Conservation (phyloP, 441 rosid genomes). For the Gossypium davidsonii region DNA sequence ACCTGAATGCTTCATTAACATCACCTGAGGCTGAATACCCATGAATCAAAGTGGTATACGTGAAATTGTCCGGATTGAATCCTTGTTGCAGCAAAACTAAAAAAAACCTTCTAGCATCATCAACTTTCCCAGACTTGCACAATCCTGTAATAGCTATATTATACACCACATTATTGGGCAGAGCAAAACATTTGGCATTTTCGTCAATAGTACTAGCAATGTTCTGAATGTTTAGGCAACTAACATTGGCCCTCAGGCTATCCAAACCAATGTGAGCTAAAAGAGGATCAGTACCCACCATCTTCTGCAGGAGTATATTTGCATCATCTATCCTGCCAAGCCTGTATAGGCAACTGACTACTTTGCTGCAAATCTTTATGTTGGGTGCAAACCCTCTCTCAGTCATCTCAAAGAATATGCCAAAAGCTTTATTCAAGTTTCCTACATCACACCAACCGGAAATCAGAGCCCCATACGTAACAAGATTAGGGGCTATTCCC, state of each 20-base stretch:
- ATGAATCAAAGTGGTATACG: slow-evolving; percentile 57
- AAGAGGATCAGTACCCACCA: slow-evolving; percentile 42
- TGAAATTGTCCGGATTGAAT: slow-evolving; percentile 57
- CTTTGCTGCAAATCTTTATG: slow-evolving; percentile 57
- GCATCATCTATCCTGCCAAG: slow-evolving; percentile 59
- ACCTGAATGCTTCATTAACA: slow-evolving; percentile 55
- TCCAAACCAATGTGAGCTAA: slow-evolving; percentile 25
- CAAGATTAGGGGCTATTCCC: slow-evolving; percentile 40
- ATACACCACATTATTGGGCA: slow-evolving; percentile 52
- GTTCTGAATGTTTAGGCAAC: slow-evolving; percentile 33
- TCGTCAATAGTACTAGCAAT: slow-evolving; percentile 37
- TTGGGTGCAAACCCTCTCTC: slow-evolving; percentile 50
- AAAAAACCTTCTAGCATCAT: slow-evolving; percentile 48
- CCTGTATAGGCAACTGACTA: slow-evolving; percentile 52
- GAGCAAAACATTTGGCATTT: slow-evolving; percentile 35
- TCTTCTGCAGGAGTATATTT: slow-evolving; percentile 51
- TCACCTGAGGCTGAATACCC: slow-evolving; percentile 55
- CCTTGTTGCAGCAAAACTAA: slow-evolving; percentile 36
- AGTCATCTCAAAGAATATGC: slow-evolving; percentile 51
- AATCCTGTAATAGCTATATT: slow-evolving; percentile 64
- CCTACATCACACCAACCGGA: slow-evolving; percentile 63
- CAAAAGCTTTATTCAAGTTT: slow-evolving; percentile 53
- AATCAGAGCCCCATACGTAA: slow-evolving; percentile 58
- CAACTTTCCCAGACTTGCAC: slow-evolving; percentile 60
- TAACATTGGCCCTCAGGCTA: slow-evolving; percentile 21